Conservation (phyloP, 257 asterid species). For the Solanum tarapatanum region DNA sequence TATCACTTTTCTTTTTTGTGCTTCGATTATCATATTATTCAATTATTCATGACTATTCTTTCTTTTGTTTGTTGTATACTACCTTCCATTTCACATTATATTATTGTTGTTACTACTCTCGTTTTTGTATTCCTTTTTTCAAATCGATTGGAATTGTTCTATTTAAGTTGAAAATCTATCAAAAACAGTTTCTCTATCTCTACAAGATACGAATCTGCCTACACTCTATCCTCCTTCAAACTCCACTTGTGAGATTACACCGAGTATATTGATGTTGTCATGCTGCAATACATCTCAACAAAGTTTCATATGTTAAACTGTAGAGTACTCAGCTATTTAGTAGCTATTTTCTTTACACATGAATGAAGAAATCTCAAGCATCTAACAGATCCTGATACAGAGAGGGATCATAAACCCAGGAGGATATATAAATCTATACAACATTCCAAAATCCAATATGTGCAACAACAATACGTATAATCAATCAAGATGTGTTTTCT, state of each 20-base stretch:
- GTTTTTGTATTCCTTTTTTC: not conserved
- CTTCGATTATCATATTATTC: too few relatives aligned
- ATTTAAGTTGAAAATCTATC: accelerated
- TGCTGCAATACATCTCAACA: not conserved
- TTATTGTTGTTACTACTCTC: too few relatives aligned
- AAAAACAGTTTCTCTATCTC: not conserved
- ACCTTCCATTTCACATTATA: not conserved
- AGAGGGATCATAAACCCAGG: not conserved
- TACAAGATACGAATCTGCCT: not conserved
- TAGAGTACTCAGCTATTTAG: not conserved
- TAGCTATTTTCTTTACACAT: not conserved
- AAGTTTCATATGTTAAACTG: not conserved
- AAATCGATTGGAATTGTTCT: accelerated
- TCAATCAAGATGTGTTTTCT: not conserved
- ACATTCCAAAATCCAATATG: not conserved
- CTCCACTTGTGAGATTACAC: not conserved
- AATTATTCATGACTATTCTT: too few relatives aligned
- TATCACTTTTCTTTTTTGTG: accelerated
- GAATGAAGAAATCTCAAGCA: not conserved
- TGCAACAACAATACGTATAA: not conserved
- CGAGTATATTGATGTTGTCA: accelerated
- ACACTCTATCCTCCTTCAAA: not conserved
- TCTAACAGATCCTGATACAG: not conserved
- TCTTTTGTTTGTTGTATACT: not conserved
- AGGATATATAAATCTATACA: not conserved